phyloP scores from a whole-genome alignment of 495 filamentous ascomycete species.

The Penicillium egyptiacum region DNA sequence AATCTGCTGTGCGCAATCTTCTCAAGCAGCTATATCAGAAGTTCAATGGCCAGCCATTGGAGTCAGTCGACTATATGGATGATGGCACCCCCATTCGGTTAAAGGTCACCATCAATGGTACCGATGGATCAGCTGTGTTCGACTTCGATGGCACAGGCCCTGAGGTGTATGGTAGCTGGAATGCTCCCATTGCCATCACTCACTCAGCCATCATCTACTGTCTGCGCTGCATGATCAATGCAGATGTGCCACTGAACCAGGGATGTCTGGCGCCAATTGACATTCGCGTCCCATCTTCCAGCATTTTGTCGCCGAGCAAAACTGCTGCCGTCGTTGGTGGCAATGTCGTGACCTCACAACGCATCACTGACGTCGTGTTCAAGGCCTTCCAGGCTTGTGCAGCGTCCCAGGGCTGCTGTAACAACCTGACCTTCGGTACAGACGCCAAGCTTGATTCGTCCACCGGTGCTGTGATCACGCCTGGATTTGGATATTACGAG shows the following conservation, averaged over 20 bases:
- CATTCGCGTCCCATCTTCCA: constrained; percentile 78
- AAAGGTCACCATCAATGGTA: constrained; percentile 78
- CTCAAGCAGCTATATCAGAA: constrained; percentile 76
- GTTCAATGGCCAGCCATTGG: constrained; percentile 76
- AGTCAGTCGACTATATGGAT: constrained; percentile 93
- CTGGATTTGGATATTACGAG: constrained; percentile 98
- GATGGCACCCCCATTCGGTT: constrained; percentile 89
- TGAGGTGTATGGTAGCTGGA: constrained; percentile 92
- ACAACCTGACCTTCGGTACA: constrained; percentile 65
- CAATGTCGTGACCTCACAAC: constrained; percentile 89
- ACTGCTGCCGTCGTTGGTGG: constrained; percentile 93
- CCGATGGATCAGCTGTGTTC: constrained; percentile 85
- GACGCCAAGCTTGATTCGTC: constrained; percentile 55
- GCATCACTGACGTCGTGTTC: constrained; percentile 92
- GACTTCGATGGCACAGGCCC: constrained; percentile 85
- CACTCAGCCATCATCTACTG: constrained; percentile 97
- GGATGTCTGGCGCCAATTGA: constrained; percentile 87
- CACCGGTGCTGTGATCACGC: constrained; percentile 70
- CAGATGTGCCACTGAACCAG: constrained; percentile 96
- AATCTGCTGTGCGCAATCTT: constrained; percentile 77
- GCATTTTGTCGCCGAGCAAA: constrained; percentile 81
- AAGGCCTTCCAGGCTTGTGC: constrained; percentile 88
- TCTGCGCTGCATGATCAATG: constrained; percentile 84
- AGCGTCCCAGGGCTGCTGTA: constrained; percentile 88
- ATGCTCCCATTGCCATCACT: constrained; percentile 91